Percentiles rank a stretch among this genome's conserved stretches.
Evolutionary conservation across 352 stramenopile species (phyloP).

Genomic region (Globisporangium uncinulatum): DNA sequence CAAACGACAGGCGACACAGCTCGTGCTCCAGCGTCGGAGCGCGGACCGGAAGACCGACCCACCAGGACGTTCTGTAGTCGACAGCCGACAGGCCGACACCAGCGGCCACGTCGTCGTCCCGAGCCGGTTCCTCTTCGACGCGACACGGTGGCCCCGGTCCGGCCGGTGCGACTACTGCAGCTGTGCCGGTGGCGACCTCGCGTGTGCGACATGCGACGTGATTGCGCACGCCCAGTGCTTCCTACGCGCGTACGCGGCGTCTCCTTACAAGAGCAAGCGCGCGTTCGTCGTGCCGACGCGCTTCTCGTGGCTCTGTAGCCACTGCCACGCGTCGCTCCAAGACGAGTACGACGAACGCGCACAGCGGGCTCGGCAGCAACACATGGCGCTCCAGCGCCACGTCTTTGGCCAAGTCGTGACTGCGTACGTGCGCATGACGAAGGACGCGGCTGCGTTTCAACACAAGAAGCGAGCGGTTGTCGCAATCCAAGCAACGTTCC

Average conservation of each 20-base stretch:
- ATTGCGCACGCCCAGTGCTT: conserved; percentile 58
- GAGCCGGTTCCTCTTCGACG: conserved; percentile 47
- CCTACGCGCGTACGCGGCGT: conserved; percentile 29
- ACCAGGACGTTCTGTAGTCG: neutral
- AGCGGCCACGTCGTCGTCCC: too few species aligned
- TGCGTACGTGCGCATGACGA: conserved; percentile 64
- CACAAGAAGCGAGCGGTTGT: conserved; percentile 55
- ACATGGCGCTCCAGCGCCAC: conserved; percentile 39
- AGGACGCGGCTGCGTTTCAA: conserved; percentile 47
- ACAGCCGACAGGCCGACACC: too few species aligned
- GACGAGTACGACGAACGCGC: conserved; percentile 54
- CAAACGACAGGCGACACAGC: conserved; percentile 15
- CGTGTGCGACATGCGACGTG: conserved; percentile 61
- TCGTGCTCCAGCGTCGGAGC: conserved; percentile 13
- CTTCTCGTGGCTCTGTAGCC: conserved; percentile 51
- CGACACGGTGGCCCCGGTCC: conserved; percentile 24
- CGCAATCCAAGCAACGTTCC: conserved; percentile 45
- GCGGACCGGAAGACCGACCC: neutral
- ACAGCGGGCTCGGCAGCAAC: conserved; percentile 25
- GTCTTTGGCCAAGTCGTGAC: conserved; percentile 49
- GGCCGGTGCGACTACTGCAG: conserved; percentile 64
- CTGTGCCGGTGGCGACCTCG: conserved; percentile 50
- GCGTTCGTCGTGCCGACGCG: conserved; percentile 50
- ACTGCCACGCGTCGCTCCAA: conserved; percentile 44
- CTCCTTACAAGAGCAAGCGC: conserved; percentile 33